phyloP scores from a whole-genome alignment of 1,284 basidiomycete species.

The Meripilus lineatus region DNA sequence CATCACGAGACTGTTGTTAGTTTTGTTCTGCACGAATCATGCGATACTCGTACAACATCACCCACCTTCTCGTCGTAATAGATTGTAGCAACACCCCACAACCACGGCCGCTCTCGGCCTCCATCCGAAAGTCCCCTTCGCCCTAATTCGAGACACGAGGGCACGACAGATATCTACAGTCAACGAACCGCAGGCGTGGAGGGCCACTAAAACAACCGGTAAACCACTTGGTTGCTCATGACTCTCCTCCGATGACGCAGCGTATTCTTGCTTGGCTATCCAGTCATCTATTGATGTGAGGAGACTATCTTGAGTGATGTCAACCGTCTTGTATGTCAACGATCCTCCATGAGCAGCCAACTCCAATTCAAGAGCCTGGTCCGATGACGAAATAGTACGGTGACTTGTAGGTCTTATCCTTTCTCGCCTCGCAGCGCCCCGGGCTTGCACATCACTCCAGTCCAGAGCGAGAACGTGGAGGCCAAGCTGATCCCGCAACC shows the following conservation, averaged over 20 bases:
- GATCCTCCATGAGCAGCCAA: constrained; percentile 20
- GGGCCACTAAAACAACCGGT: constrained; percentile 56
- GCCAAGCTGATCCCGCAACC: constrained; percentile 28
- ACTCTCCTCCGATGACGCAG: neutral
- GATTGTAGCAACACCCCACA: constrained; percentile 51
- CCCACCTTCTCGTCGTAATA: constrained; percentile 39
- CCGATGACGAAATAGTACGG: neutral
- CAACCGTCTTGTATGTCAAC: constrained; percentile 46
- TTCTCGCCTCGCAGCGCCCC: constrained; percentile 36
- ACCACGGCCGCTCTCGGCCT: constrained; percentile 34
- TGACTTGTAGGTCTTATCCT: neutral
- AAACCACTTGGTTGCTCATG: constrained; percentile 16
- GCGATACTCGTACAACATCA: neutral
- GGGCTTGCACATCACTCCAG: constrained; percentile 37
- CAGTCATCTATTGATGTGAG: constrained; percentile 38
- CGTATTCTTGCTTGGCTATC: constrained; percentile 21
- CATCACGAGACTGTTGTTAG: too few relatives aligned
- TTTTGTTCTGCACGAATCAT: neutral
- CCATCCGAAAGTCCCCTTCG: constrained; percentile 24
- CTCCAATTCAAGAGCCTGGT: too few relatives aligned
- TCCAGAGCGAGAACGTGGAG: constrained; percentile 50
- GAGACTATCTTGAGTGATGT: constrained; percentile 42
- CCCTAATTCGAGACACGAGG: constrained; percentile 22
- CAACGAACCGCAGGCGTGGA: constrained; percentile 54
- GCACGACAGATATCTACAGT: constrained; percentile 41